Evolutionary conservation across 2,329 filamentous ascomycete genomes (phyloP), one percentile per base, ranked within the genome.

Genomic region (Aspergillus aculeatus): DNA sequence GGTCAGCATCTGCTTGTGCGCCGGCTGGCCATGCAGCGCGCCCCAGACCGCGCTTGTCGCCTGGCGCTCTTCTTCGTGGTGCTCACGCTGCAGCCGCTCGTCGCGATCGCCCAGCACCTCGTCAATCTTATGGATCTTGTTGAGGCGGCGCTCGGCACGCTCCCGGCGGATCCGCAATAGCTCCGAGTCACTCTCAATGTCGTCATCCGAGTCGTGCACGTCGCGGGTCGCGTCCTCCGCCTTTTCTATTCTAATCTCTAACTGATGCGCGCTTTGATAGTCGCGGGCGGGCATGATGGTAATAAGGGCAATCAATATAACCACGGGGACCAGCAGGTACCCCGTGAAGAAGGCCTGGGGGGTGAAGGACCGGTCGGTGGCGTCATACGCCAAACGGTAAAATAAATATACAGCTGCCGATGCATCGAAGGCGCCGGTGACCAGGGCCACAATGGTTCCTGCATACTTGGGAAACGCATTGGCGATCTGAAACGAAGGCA

Each of bases 351-450:
- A 92, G 47, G 82, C 80, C 52, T 84, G 81, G 23, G 87, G 84
- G 0, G 66, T 69, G 54, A 78, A 73, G 0, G 47, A 56, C 10
- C 65, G 52, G 9, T 63, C 47, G 1, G 82, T 85, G 47, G 79
- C 80, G 68, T 89, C 82, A 72, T 90, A 94, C n/a, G 88, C 76
- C 49, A 92, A 74, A 29, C 89, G 85, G 75, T 92, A 94, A 54
- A 90, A 76, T 6, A 94, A 82, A 66, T 93, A 94, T 2, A 94
- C 78, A 10, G 89, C 90, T 60, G 89, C 91, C 0, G 89, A 92
- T 0, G 90, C 89, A 74, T 95, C 91, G 71, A 94, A 95, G 4
- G 90, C 89, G 12, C 91, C 91, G 0, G 91, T 94, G 41, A 95
- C 80, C 7, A 94, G 80, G 1, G 91, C 90, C 4, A 95, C 82